phyloP scores from a whole-genome alignment of 2,329 filamentous ascomycete genomes.

The Zymoseptoria tritici region DNA sequence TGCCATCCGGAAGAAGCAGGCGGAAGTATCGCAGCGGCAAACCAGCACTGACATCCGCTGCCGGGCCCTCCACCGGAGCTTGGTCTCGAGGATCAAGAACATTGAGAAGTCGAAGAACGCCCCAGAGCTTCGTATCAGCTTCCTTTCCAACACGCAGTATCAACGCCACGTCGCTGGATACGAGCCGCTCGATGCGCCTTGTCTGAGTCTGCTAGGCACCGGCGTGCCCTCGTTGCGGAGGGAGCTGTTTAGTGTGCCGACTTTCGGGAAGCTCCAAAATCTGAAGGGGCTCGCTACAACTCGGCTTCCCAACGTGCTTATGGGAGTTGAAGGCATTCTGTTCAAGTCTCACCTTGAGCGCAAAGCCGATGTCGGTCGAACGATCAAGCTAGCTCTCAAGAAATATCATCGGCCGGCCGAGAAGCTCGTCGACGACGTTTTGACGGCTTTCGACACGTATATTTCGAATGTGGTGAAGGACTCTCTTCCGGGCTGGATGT shows the following conservation, averaged over 20 bases:
- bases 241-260: constrained; percentile 1
- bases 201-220: constrained; percentile 1
- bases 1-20: neutral
- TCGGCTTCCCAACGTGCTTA: constrained; percentile 8
- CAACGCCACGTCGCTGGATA: constrained; percentile 8
- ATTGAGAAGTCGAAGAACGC: constrained; percentile 7
- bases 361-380: constrained; percentile 6
- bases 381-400: constrained; percentile 1
- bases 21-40: neutral
- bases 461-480: neutral
- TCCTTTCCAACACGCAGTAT: constrained; percentile 15
- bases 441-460: neutral
- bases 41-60: constrained; percentile 2
- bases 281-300: constrained; percentile 2
- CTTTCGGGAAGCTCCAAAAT: constrained; percentile 7
- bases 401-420: neutral
- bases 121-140: constrained; percentile 10
- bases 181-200: neutral
- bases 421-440: neutral
- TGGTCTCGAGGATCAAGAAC: neutral
- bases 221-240: constrained; percentile 4
- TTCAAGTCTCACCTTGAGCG: constrained; percentile 10
- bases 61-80: neutral
- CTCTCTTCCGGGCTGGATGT: neutral
- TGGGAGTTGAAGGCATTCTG: constrained; percentile 8